A percentile compares a stretch with the other conserved stretches of the same genome.
These are phyloP conservation scores for Fusarium algeriense DNA, from an alignment of 2,329 filamentous ascomycete species.

Conservation along the genomic window DNA sequence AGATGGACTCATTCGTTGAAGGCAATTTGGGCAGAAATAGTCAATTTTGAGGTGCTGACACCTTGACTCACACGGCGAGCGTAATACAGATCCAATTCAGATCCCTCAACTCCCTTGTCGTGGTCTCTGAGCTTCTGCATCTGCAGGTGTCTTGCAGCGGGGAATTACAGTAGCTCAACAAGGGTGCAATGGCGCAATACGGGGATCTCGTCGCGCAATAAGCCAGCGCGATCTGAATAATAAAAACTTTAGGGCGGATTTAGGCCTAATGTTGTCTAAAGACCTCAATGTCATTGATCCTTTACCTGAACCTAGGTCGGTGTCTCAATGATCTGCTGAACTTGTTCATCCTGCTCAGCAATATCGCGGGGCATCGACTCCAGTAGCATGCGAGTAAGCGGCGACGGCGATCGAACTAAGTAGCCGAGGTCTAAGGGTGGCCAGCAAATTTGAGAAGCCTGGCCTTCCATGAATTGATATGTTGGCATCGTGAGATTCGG, in stretches of 20 bases:
- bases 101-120: not conserved
- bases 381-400: slow-evolving; percentile 45
- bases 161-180: slow-evolving; percentile 10
- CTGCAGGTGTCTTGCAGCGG: not conserved
- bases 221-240: not conserved
- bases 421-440: slow-evolving; percentile 45
- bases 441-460: slow-evolving; percentile 45
- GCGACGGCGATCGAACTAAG: slow-evolving; percentile 44
- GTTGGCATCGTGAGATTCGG: slow-evolving; percentile 41
- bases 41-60: not conserved
- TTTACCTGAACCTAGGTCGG: not conserved
- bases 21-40: accelerated
- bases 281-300: not conserved
- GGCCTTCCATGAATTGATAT: slow-evolving; percentile 47
- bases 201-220: slow-evolving; percentile 30
- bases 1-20: not conserved
- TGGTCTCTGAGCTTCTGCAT: not conserved
- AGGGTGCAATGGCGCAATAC: slow-evolving; percentile 37
- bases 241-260: not conserved
- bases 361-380: slow-evolving; percentile 44
- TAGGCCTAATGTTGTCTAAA: not conserved
- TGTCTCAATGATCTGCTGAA: slow-evolving; percentile 18
- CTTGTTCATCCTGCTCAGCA: slow-evolving; percentile 29
- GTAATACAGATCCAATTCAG: not conserved
- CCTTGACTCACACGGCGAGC: not conserved